These are phyloP conservation scores for Strobilomyces echinocephalus DNA, from an alignment of 768 basidiomycete species.

Conservation along the genomic window DNA sequence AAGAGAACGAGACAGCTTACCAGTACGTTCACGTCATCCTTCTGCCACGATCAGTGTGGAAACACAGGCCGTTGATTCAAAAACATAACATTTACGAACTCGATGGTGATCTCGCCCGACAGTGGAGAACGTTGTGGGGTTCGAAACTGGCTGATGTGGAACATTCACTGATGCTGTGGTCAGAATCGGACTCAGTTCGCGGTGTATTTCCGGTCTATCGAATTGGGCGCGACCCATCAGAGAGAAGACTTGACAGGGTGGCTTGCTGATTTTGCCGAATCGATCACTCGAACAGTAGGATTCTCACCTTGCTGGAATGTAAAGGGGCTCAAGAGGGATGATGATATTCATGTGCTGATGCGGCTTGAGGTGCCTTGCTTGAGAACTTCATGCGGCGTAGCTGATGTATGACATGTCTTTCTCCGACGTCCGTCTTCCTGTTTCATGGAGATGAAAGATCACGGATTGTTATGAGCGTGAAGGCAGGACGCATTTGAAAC, in stretches of 20 bases:
- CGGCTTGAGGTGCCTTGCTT: background rate
- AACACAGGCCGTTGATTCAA: slow-evolving; percentile 5
- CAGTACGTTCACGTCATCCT: background rate
- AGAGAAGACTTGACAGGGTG: background rate
- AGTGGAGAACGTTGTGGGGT: slow-evolving; percentile 24
- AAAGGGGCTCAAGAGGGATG: slow-evolving; percentile 1
- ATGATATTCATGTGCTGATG: slow-evolving; percentile 7
- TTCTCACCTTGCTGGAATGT: slow-evolving; percentile 7
- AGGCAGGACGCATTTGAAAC: slow-evolving; percentile 7
- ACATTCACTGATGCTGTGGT: slow-evolving; percentile 1
- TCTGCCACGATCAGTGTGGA: slow-evolving; percentile 4
- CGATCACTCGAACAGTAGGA: background rate
- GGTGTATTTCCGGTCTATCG: slow-evolving; percentile 1
- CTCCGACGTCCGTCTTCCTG: slow-evolving; percentile 8
- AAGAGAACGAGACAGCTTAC: background rate
- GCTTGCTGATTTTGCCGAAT: background rate
- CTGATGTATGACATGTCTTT: slow-evolving; percentile 14
- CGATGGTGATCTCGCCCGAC: slow-evolving; percentile 14
- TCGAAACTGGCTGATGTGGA: slow-evolving; percentile 16
- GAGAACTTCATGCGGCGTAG: slow-evolving; percentile 3
- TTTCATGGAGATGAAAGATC: slow-evolving; percentile 23
- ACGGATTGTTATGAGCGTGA: slow-evolving; percentile 1
- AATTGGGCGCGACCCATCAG: background rate
- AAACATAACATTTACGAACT: slow-evolving; percentile 4
- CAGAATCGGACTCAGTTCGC: background rate